Percentiles rank a stretch among this genome's conserved stretches.
These are phyloP conservation scores for Euphorbia lathyris DNA, from an alignment of 345 rosid species.

Conservation along the genomic window DNA sequence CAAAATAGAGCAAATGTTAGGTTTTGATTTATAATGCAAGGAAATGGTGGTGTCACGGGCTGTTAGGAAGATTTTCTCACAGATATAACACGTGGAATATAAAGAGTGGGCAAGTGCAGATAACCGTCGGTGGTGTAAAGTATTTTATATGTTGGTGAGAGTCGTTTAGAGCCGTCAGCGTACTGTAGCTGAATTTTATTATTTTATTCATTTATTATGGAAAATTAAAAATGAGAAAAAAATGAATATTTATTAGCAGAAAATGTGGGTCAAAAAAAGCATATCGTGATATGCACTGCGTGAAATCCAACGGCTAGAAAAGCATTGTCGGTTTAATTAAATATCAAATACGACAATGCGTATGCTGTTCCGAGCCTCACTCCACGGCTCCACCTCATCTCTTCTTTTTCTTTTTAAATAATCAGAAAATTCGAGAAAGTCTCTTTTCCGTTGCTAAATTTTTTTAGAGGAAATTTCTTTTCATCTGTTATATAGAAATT, in stretches of 20 bases:
- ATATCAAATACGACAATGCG: not conserved
- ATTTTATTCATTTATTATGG: not conserved
- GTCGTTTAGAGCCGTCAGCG: not conserved
- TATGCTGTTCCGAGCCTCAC: not conserved
- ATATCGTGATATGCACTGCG: not conserved
- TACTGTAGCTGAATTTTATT: not conserved
- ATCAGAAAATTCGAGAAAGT: not conserved
- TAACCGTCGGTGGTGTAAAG: not conserved
- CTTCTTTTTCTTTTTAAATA: not conserved
- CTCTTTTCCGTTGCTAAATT: not conserved
- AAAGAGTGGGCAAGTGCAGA: conserved; percentile 5
- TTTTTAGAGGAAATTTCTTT: too few species aligned
- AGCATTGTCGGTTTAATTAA: not conserved
- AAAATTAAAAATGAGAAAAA: not conserved
- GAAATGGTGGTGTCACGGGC: conserved; percentile 19
- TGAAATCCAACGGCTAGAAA: conserved; percentile 3
- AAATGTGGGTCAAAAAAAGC: not conserved
- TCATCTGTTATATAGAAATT: too few species aligned
- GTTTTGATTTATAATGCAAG: not conserved
- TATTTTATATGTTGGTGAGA: not conserved
- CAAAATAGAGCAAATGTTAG: not conserved
- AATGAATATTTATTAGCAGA: too few species aligned
- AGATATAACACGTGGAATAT: conserved; percentile 30
- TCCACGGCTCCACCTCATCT: not conserved
- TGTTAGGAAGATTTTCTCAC: conserved; percentile 22